Conservation (phyloP, 2,329 filamentous ascomycete genomes). For the Trichophyton rubrum region DNA sequence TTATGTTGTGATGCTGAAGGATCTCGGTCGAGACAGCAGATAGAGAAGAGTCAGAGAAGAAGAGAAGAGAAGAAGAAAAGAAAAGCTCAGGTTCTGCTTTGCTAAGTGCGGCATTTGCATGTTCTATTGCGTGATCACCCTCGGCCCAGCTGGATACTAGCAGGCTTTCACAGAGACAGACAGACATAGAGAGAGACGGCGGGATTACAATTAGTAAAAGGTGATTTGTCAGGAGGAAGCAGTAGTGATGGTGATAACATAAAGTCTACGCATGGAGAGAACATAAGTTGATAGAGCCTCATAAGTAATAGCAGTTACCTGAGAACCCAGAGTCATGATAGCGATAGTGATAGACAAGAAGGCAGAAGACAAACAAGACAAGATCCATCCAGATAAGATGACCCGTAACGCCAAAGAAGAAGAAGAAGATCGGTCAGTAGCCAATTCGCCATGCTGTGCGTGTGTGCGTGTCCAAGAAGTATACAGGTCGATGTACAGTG, state of each 20-base stretch:
- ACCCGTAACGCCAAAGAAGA: neutral
- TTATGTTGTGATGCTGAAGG: neutral
- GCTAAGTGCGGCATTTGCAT: constrained; percentile 1
- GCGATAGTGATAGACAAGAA: neutral
- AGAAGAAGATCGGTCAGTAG: neutral
- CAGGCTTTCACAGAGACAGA: neutral
- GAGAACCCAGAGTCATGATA: too few relatives aligned
- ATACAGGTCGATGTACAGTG: neutral
- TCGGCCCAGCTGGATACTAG: neutral
- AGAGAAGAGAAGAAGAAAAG: neutral
- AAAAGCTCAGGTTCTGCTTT: neutral
- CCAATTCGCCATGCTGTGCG: neutral
- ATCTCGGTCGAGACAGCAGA: too few relatives aligned
- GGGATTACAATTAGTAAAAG: neutral
- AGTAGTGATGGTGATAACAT: too few relatives aligned
- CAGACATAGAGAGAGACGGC: neutral
- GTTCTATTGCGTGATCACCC: constrained; percentile 2
- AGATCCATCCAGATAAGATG: neutral
- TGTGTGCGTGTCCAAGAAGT: neutral
- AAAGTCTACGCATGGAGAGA: too few relatives aligned
- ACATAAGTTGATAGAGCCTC: too few relatives aligned
- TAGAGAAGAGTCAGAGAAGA: neutral
- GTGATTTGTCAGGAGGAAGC: neutral
- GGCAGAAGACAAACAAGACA: neutral
- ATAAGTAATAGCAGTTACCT: too few relatives aligned